A percentile compares a stretch with the other conserved stretches of the same genome.
These are phyloP conservation scores for Anisogramma anomala DNA, from an alignment of 2,329 filamentous ascomycete species.

Conservation along the genomic window DNA sequence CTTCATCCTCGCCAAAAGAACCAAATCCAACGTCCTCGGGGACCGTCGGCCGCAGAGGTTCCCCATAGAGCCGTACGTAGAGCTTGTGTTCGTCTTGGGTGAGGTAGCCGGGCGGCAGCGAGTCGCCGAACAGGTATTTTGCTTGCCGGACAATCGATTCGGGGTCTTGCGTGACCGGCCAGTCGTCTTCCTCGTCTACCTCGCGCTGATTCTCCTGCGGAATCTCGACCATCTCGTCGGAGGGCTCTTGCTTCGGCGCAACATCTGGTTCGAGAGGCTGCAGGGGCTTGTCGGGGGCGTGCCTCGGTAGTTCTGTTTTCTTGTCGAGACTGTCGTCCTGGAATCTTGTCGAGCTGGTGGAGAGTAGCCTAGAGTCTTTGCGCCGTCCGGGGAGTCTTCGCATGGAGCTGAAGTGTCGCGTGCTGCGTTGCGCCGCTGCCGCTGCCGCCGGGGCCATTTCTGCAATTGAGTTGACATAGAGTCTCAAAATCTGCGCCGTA, in stretches of 20 bases:
- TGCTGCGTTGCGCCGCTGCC: slow-evolving; percentile 3
- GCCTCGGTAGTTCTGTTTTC: background rate
- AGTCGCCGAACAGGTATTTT: slow-evolving; percentile 65
- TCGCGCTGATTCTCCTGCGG: slow-evolving; percentile 2
- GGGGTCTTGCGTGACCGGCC: slow-evolving; percentile 25
- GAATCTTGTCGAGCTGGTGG: slow-evolving; percentile 4
- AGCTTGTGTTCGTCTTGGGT: slow-evolving; percentile 58
- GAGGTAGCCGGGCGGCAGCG: slow-evolving; percentile 60
- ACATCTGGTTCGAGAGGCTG: background rate
- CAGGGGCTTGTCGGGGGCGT: slow-evolving; percentile 2
- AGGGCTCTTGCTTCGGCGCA: background rate
- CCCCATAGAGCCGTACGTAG: slow-evolving; percentile 72
- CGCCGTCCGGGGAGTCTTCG: slow-evolving; percentile 1
- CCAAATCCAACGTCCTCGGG: slow-evolving; percentile 46
- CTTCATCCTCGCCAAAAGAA: slow-evolving; percentile 15
- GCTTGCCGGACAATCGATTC: slow-evolving; percentile 59
- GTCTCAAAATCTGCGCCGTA: slow-evolving; percentile 25
- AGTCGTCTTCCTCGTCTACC: slow-evolving; percentile 8
- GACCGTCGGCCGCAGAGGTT: slow-evolving; percentile 51
- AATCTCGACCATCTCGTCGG: background rate
- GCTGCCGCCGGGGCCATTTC: slow-evolving; percentile 12
- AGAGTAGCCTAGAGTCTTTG: slow-evolving; percentile 9
- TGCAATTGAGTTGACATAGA: slow-evolving; percentile 27
- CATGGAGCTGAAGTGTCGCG: slow-evolving; percentile 3
- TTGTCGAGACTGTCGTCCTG: slow-evolving; percentile 1